Evolutionary conservation across 306 rosid genomes (phyloP), one percentile per base, ranked within the genome.

Genomic region (Begonia loranthoides): DNA sequence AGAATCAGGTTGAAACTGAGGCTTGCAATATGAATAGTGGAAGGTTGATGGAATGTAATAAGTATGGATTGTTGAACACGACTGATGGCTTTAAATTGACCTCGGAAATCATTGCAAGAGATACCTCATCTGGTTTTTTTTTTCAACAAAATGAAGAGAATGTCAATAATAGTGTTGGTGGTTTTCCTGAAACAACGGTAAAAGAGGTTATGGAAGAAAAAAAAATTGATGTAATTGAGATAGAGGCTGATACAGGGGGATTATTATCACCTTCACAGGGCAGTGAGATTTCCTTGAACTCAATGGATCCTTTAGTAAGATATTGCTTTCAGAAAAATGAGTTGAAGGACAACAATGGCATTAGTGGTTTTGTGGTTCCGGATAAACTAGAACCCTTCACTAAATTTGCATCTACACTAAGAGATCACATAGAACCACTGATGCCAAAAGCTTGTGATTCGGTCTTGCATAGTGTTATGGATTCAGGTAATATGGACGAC

Each of bases 141-240:
- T 58, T 15, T 53, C 79, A 66, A 21, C 72, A 47, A 16, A 79
- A 56, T 55, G 71, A 63, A 74, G 64, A 50, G 65, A 67, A 56
- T 65, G 67, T 43, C 60, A 81, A 34, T 51, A 63, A 52, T 57
- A 56, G 50, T 24, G 53, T 34, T 53, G 8, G 56, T 14, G 51
- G 61, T 50, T 54, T 70, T 6, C 41, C 59, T 39, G 57, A 52
- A 21, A 73, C 63, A 55, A 72, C 60, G 51, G 24, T 52, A 51
- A 39, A 3, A 13, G 71, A 28, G 28, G 63, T 62, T 1, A 1
- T 38, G 49, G 76, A 64, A 63, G 71, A 51, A 17, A 56, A 62
- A 58, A 33, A 44, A 5, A 50, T 62, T 13, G 60, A 28, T 19
- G 21, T 17, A 49, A 47, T 64, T 21, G 63, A 49, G 59, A 33